Conservation (phyloP, 2,329 filamentous ascomycete genomes). For the Ascocoryne sarcoides region DNA sequence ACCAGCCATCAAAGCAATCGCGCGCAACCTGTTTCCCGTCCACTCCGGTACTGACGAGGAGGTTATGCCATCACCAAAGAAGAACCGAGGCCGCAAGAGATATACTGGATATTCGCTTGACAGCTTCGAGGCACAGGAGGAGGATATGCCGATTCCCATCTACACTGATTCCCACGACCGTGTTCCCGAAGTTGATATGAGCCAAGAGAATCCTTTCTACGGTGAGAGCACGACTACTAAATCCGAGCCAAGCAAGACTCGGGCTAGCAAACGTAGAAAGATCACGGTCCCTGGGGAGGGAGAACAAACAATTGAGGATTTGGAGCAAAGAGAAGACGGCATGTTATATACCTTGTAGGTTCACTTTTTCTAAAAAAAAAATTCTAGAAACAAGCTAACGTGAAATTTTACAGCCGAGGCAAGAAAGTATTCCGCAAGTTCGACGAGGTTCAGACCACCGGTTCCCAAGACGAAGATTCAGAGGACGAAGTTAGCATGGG, state of each 20-base stretch:
- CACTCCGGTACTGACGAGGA: slow-evolving; percentile 39
- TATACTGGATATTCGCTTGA: slow-evolving; percentile 46
- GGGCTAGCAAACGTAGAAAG: slow-evolving; percentile 45
- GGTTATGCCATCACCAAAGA: slow-evolving; percentile 49
- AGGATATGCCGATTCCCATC: slow-evolving; percentile 61
- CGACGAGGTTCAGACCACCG: slow-evolving; percentile 26
- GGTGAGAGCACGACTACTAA: slow-evolving; percentile 34
- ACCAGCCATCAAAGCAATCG: slow-evolving; percentile 44
- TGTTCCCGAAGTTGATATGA: slow-evolving; percentile 58
- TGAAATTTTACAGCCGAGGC: slow-evolving; percentile 51
- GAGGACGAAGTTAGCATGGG: slow-evolving; percentile 21
- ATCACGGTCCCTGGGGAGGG: slow-evolving; percentile 47
- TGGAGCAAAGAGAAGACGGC: slow-evolving; percentile 65
- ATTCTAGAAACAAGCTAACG: slow-evolving; percentile 12
- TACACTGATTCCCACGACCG: slow-evolving; percentile 69
- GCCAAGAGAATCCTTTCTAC: slow-evolving; percentile 64
- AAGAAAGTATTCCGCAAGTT: slow-evolving; percentile 66
- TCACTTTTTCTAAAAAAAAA: neutral
- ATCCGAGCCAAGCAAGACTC: slow-evolving; percentile 38
- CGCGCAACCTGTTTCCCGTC: slow-evolving; percentile 53
- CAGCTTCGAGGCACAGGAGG: slow-evolving; percentile 50
- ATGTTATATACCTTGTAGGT: slow-evolving; percentile 73
- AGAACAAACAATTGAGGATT: slow-evolving; percentile 31
- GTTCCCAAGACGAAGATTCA: slow-evolving; percentile 4
- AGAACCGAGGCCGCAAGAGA: slow-evolving; percentile 45